Conservation (phyloP, 2,329 filamentous ascomycete genomes). For the Pseudogymnoascus sp. region DNA sequence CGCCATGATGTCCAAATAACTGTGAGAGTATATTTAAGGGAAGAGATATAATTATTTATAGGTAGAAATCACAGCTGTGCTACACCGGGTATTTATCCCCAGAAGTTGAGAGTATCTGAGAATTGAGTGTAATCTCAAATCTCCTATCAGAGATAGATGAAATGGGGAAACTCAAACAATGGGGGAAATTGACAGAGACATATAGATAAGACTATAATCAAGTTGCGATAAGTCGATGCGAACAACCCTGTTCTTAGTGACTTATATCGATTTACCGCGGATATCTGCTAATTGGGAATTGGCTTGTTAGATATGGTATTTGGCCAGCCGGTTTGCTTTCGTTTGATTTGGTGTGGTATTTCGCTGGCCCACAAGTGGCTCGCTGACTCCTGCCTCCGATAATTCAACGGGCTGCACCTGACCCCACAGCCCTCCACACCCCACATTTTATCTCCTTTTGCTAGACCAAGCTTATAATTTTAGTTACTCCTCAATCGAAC, state of each 20-base stretch:
- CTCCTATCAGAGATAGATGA: background rate
- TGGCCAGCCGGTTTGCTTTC: background rate
- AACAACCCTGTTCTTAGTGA: background rate
- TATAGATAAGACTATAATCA: background rate
- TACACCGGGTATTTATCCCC: background rate
- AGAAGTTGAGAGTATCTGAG: background rate
- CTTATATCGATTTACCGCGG: background rate
- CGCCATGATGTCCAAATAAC: background rate
- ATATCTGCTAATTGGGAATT: background rate
- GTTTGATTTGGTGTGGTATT: background rate
- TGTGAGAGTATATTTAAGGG: background rate
- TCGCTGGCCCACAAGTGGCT: background rate
- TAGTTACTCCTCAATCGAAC: background rate
- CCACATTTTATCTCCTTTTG: background rate
- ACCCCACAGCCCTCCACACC: background rate
- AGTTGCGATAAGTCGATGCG: background rate
- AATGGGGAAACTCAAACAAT: background rate
- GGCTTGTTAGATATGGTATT: background rate
- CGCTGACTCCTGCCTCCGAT: background rate
- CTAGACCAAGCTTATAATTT: too few species aligned
- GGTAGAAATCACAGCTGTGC: background rate
- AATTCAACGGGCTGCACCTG: background rate
- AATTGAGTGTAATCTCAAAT: background rate
- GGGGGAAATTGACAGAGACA: background rate
- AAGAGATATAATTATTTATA: background rate